Conservation (phyloP, 2,329 filamentous ascomycete genomes). For the Eutypa lata region DNA sequence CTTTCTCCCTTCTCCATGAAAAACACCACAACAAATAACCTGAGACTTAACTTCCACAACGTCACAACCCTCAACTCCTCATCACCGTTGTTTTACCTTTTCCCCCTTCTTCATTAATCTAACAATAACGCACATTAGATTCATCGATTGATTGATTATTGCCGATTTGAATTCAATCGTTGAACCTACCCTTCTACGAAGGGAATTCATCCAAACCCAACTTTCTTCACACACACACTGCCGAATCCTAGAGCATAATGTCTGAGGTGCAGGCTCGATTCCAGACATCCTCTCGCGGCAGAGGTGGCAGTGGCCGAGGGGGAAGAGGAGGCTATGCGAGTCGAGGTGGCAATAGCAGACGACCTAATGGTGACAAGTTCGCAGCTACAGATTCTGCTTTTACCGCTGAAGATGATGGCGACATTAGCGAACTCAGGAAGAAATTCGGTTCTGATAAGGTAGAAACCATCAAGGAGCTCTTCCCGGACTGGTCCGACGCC, state of each 20-base stretch:
- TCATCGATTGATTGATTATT: background rate
- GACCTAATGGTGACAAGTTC: conserved; percentile 72
- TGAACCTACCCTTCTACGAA: conserved; percentile 26
- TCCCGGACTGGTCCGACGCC: conserved; percentile 92
- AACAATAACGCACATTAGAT: background rate
- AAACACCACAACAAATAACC: background rate
- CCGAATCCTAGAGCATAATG: conserved; percentile 59
- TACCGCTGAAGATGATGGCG: conserved; percentile 74
- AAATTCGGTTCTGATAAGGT: conserved; percentile 73
- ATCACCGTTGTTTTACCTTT: background rate
- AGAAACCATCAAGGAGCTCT: conserved; percentile 83
- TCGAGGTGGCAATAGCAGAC: conserved; percentile 50
- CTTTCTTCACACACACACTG: conserved; percentile 27
- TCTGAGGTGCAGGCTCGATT: conserved; percentile 90
- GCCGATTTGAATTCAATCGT: conserved; percentile 20
- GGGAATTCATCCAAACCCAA: conserved; percentile 22
- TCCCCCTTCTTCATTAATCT: background rate
- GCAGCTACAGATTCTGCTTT: conserved; percentile 54
- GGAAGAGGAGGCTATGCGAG: conserved; percentile 72
- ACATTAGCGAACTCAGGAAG: conserved; percentile 89
- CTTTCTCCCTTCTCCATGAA: background rate
- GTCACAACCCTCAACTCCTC: background rate
- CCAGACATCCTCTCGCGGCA: conserved; percentile 69
- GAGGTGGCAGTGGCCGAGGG: conserved; percentile 78
- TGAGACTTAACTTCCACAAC: background rate